Evolutionary conservation across 2,329 filamentous ascomycete genomes (phyloP).

Genomic region (Pseudogymnoascus sp.): DNA sequence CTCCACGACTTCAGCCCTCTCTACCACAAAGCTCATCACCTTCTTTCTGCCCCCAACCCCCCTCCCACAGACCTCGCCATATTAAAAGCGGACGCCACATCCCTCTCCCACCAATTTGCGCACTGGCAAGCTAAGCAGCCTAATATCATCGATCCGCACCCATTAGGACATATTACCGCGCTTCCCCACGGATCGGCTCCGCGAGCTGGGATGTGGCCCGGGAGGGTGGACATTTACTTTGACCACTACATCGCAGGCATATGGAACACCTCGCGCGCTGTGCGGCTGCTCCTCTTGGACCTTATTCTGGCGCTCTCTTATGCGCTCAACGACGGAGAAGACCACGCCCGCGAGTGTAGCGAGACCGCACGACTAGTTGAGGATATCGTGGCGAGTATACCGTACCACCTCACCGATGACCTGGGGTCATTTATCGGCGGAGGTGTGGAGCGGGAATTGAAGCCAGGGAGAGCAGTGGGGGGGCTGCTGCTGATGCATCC

Average conservation of each 20-base stretch:
- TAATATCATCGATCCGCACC: constrained; percentile 15
- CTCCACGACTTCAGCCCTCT: background rate
- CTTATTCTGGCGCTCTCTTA: constrained; percentile 35
- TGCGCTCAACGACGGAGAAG: background rate
- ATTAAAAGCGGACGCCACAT: constrained; percentile 9
- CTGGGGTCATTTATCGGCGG: constrained; percentile 17
- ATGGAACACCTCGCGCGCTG: constrained; percentile 47
- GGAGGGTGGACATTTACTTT: constrained; percentile 48
- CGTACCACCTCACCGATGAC: constrained; percentile 21
- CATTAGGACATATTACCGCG: constrained; percentile 10
- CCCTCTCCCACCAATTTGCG: constrained; percentile 9
- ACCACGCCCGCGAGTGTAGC: background rate
- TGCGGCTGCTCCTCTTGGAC: constrained; percentile 44
- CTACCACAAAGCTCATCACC: background rate
- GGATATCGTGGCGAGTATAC: constrained; percentile 20
- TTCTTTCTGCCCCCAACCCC: background rate
- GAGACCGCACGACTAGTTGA: constrained; percentile 12
- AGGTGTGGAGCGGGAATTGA: background rate
- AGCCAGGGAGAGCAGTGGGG: constrained; percentile 19
- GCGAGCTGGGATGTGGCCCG: constrained; percentile 46
- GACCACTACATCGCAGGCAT: constrained; percentile 50
- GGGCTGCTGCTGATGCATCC: constrained; percentile 26
- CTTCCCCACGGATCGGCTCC: background rate
- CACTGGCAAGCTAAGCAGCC: constrained; percentile 16
- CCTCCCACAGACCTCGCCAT: background rate